Base-by-base conservation (phyloP, 2,329 filamentous ascomycete genomes). In the Rhynchosporium agropyri region DNA sequence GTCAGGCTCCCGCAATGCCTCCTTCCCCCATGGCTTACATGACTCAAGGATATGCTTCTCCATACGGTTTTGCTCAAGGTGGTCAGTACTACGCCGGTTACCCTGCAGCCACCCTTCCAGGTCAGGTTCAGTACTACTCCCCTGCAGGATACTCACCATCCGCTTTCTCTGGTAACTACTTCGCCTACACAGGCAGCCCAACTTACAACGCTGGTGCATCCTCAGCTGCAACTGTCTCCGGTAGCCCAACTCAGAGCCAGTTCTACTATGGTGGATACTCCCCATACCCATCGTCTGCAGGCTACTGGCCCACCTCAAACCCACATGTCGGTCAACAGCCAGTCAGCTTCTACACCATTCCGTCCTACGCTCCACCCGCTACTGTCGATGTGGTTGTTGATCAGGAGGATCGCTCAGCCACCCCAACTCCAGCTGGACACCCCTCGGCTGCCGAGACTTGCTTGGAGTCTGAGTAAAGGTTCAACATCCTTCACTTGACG, bases 361-460 rank as follows among this genome's bases (percentile, higher is more conserved):
- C 56, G 5, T 29, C 58, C 15, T 68, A 65, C 49, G 55, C 63
- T 15, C 58, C 54, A 36, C 61, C 65, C 50, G 53, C 36, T 45
- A 31, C 26, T 26, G 46, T n/a, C 36, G 48, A 29, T 45, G 26
- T n/a, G 26, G 46, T n/a, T 31, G 48, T 46, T 51, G 51, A 20
- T 48, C 63, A 67, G 3, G 67, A 70, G 31, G 70, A 70, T 38
- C 69, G 70, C 9, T 69, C 70, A 6, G 49, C 62, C 26, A 70
- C 70, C 36, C 71, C 71, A 42, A 73, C 68, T 31, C 67, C 69
- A 54, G 63, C 56, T 64, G 65, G 67, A 12, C 63, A 69, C 50
- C 60, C 53, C 56, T 12, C 63, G 29, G 54, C 58, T 58, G 51
- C 42, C 36, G 67, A 70, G 42, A 55, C 51, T n/a, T 58, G 62